phyloP scores from a whole-genome alignment of 495 filamentous ascomycete genomes.

The Recurvomyces mirabilis region DNA sequence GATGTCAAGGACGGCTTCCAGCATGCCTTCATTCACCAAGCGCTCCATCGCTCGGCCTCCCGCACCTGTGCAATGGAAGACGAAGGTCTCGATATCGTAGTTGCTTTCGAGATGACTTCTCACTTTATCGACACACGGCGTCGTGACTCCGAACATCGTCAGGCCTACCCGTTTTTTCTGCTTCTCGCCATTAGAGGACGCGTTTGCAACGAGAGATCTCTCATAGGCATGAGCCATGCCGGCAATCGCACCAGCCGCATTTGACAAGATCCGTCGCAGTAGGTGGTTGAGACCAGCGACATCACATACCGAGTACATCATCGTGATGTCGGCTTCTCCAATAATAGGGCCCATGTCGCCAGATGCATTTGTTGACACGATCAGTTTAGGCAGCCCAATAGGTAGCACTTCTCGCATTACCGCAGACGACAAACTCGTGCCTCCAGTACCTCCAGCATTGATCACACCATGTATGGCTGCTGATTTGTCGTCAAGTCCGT shows the following conservation, averaged over 20 bases:
- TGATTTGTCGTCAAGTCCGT: slow-evolving; percentile 7
- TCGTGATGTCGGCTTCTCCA: slow-evolving; percentile 53
- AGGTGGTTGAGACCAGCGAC: slow-evolving; percentile 53
- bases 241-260: slow-evolving; percentile 48
- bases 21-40: slow-evolving; percentile 38
- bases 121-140: slow-evolving; percentile 43
- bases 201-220: background rate
- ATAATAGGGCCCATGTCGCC: slow-evolving; percentile 48
- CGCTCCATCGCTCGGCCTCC: slow-evolving; percentile 60
- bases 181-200: slow-evolving; percentile 2
- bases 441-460: slow-evolving; percentile 46
- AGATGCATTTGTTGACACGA: slow-evolving; percentile 56
- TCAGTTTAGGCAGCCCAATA: slow-evolving; percentile 55
- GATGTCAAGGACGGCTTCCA: slow-evolving; percentile 55
- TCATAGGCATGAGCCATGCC: slow-evolving; percentile 44
- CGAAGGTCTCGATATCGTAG: slow-evolving; percentile 43
- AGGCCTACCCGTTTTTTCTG: slow-evolving; percentile 43
- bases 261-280: slow-evolving; percentile 43
- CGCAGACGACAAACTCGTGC: slow-evolving; percentile 43
- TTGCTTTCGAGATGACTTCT: slow-evolving; percentile 34
- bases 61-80: slow-evolving; percentile 59
- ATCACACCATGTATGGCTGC: slow-evolving; percentile 43
- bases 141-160: slow-evolving; percentile 69
- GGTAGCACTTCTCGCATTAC: slow-evolving; percentile 50
- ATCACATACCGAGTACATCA: slow-evolving; percentile 62